Percentiles rank a stretch among this genome's conserved stretches.
Conservation (phyloP, 441 rosid species). For the Metrosideros polymorpha region DNA sequence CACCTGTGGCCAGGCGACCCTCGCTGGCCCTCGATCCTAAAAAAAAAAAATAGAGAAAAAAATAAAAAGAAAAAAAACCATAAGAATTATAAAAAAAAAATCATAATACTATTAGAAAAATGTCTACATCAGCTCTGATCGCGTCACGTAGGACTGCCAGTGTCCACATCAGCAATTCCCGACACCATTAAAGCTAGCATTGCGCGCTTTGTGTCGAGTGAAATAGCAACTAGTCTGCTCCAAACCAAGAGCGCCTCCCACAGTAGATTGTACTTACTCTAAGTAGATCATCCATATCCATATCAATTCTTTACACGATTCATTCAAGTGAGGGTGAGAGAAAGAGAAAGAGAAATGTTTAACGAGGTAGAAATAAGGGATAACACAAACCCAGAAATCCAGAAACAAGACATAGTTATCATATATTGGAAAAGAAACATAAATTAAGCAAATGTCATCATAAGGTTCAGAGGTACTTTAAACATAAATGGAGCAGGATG, state of each 20-base stretch:
- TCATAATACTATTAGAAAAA: too few species aligned
- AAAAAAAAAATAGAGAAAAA: too few species aligned
- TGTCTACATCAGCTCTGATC: too few species aligned
- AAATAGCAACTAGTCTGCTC: neutral
- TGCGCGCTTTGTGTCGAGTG: neutral
- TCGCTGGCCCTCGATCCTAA: too few species aligned
- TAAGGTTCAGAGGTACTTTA: neutral
- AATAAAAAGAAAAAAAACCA: too few species aligned
- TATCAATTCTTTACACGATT: neutral
- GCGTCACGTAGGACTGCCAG: too few species aligned
- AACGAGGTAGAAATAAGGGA: neutral
- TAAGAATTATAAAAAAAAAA: too few species aligned
- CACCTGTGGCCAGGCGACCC: too few species aligned
- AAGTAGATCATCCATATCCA: neutral
- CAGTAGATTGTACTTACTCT: neutral
- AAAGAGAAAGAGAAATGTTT: neutral
- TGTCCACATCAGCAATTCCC: too few species aligned
- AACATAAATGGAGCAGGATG: neutral
- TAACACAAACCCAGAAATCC: neutral
- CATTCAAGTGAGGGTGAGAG: neutral
- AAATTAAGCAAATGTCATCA: neutral
- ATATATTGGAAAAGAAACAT: neutral
- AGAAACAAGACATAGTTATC: neutral
- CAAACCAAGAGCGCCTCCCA: neutral
- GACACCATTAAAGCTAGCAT: slow-evolving; percentile 27